Base-by-base conservation (phyloP, 331 rosid genomes). In the Malus hybrid region DNA sequence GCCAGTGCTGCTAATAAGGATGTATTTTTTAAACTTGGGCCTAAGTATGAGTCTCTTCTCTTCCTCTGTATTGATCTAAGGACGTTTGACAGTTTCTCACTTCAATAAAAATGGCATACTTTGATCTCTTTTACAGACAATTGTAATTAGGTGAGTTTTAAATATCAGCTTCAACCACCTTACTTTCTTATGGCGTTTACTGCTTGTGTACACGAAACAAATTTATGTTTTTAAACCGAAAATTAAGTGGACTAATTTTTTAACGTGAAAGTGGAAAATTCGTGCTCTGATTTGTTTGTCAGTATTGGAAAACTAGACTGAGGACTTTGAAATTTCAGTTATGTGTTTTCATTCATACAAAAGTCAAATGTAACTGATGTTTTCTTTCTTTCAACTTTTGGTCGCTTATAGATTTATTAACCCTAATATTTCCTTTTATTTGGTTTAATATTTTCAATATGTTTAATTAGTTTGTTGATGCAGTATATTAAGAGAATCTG, bases 401-500 rank as follows among this genome's bases (percentile, higher is more conserved):
- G 46, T 75, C 71, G 27, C 44, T 8, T 8, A 36, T 36, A 36
- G 44, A 36, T 36, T 36, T 36, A 13, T 27, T 29, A 6, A 7
- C 32, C 32, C 31, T 19, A 67, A 68, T 73, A 19, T 44, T 66
- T 20, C 78, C 73, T 71, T 39, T 14, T 75, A 24, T 57, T 57
- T 78, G 73, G 48, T 79, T 70, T 68, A 65, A 76, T 73, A 70
- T 71, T 80, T 62, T 67, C 77, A 63, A 54, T 28, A 75, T 44
- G 56, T 74, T 79, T 39, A 50, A 82, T 55, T 73, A 75, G 77
- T 88, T 75, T 71, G 7, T 80, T 75, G 64, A 52, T 78, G 84
- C 97, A 95, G 99, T 88, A 88, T 95, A 79, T 85, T 89, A 60
- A 86, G 93, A 76, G 88, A 88, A 68, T 90, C 93, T 78, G 86